A percentile compares a stretch with the other conserved stretches of the same genome.
These are phyloP conservation scores for Dillenia suffruticosa DNA, from an alignment of 164 flowering plant genomes.

Conservation along the genomic window DNA sequence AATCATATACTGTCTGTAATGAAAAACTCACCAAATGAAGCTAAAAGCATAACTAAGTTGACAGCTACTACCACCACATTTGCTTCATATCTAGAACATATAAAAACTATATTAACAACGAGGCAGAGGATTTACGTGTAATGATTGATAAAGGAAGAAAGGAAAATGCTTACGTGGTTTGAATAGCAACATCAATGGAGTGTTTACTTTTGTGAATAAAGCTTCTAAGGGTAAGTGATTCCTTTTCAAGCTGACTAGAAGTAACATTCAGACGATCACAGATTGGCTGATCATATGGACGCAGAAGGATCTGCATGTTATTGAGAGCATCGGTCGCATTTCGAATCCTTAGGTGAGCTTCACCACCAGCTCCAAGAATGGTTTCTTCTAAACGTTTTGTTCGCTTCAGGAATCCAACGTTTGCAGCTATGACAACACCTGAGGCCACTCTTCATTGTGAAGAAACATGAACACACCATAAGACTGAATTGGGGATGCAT, in stretches of 20 bases:
- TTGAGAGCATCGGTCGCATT: conserved; percentile 23
- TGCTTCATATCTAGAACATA: conserved; percentile 28
- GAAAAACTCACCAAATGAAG: conserved; percentile 19
- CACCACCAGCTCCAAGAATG: conserved; percentile 21
- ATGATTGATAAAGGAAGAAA: background rate
- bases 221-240: conserved; percentile 21
- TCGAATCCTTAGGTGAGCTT: conserved; percentile 22
- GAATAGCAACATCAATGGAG: conserved; percentile 21
- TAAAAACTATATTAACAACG: background rate
- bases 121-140: background rate
- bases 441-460: conserved; percentile 23
- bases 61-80: conserved; percentile 28
- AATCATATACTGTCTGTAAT: background rate
- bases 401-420: conserved; percentile 16
- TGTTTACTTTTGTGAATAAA: conserved; percentile 22
- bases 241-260: conserved; percentile 23
- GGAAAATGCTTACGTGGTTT: conserved; percentile 26
- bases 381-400: conserved; percentile 26
- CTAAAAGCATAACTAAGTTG: conserved; percentile 30
- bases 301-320: conserved; percentile 25
- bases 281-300: conserved; percentile 29
- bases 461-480: background rate
- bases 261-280: conserved; percentile 21
- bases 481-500: background rate
- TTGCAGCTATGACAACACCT: conserved; percentile 29